Evolutionary conservation across 257 asterid species (phyloP), one percentile per base, ranked within the genome.

Genomic region (Solanum bulbocastanum): DNA sequence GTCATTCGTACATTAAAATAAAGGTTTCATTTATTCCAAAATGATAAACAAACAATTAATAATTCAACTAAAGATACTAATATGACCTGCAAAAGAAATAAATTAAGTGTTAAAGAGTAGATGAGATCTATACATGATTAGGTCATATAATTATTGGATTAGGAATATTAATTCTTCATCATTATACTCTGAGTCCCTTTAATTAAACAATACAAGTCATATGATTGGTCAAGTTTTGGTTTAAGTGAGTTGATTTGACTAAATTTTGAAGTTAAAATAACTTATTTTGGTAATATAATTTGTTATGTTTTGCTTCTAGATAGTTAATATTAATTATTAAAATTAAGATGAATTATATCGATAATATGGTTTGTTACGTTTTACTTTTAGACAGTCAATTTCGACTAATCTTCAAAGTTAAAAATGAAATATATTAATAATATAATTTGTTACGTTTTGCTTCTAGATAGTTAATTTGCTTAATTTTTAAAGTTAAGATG

Each of bases 171-270:
- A 78, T 33, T 32, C 56, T 86, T 83, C 71, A 27, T 87, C 83
- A 79, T 88, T 85, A 86, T 36, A 83, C 42, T 5, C 9, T 6
- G 46, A 89, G 83, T 69, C 85, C 87, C 83, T 78, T 71, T 76
- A 36, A 78, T 85, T 52, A 66, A 79, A 25, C 56, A 78, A 69
- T 87, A 46, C 83, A 23, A 82, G 71, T 71, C 35, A 81, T 69
- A 32, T 87, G 86, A n/a, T 23, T 7, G 10, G 71, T 23, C 30
- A 62, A 62, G 15, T 62, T 60, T 62, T 62, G 16, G 16, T 62
- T n/a, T 10, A 2, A 25, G 33, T 10, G 32, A 65, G 16, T 66
- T 25, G 18, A 66, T 32, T 71, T 71, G n/a, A 32, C 13, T 32
- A 71, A 32, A 0, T 1, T 72, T 33, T 8, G 20, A 4, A 9